Percentiles rank a stretch among this genome's conserved stretches.
These are phyloP conservation scores for Diaporthe australafricana DNA, from an alignment of 2,329 filamentous ascomycete species.

Conservation along the genomic window DNA sequence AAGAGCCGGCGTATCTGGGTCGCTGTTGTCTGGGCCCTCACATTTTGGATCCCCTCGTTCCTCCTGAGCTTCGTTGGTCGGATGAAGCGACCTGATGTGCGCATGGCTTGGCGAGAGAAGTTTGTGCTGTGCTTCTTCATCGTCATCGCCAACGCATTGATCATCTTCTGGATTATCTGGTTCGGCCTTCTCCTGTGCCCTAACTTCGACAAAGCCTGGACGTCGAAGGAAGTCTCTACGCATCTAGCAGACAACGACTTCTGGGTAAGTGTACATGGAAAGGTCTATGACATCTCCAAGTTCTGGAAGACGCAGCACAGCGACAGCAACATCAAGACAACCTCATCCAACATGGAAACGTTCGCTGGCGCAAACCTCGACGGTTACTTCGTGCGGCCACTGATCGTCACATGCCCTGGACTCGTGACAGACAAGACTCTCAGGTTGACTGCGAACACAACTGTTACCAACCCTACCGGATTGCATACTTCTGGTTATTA, in stretches of 20 bases:
- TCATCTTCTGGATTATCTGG: conserved; percentile 92
- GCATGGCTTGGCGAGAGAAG: conserved; percentile 98
- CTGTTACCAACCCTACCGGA: conserved; percentile 65
- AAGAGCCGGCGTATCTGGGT: conserved; percentile 81
- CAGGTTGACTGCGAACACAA: conserved; percentile 73
- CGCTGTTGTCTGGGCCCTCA: conserved; percentile 83
- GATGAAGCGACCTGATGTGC: conserved; percentile 97
- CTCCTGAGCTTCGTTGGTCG: conserved; percentile 83
- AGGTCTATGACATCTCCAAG: conserved; percentile 90
- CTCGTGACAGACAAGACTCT: conserved; percentile 72
- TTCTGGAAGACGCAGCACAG: conserved; percentile 91
- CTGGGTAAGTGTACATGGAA: conserved; percentile 87
- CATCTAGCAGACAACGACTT: conserved; percentile 83
- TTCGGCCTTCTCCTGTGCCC: conserved; percentile 91
- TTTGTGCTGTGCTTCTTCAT: conserved; percentile 86
- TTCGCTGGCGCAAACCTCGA: conserved; percentile 85
- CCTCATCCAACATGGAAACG: conserved; percentile 75
- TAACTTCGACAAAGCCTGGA: conserved; percentile 92
- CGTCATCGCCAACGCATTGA: conserved; percentile 79
- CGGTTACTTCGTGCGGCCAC: conserved; percentile 85
- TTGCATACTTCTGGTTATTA: conserved; percentile 77
- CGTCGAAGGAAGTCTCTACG: conserved; percentile 71
- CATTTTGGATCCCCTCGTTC: conserved; percentile 95
- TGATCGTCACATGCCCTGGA: conserved; percentile 79
- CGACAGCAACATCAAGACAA: conserved; percentile 73